Percentiles rank a stretch among this genome's conserved stretches.
Conservation (phyloP, 768 basidiomycete genomes). For the Boletus rubescentipes region DNA sequence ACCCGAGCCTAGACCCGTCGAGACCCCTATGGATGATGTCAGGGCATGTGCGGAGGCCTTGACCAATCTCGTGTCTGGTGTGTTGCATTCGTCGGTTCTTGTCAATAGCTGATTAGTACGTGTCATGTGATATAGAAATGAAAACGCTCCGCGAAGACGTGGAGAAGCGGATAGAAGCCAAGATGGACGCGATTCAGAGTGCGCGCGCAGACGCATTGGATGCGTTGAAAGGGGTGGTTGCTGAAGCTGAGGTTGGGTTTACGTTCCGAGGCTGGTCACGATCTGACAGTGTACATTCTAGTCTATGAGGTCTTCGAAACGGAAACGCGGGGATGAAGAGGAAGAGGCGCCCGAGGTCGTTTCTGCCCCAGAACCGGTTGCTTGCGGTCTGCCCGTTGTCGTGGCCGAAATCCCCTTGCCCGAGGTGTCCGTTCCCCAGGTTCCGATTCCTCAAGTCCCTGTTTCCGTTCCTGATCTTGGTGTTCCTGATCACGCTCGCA, state of each 20-base stretch:
- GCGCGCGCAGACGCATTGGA: constrained; percentile 41
- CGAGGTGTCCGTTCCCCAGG: constrained; percentile 7
- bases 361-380: not conserved
- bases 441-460: constrained; percentile 2
- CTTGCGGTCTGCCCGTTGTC: not conserved
- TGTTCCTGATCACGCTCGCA: not conserved
- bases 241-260: constrained; percentile 32
- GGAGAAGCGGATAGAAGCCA: constrained; percentile 45
- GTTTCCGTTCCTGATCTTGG: not conserved
- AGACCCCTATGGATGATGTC: constrained; percentile 20
- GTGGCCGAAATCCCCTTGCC: not conserved
- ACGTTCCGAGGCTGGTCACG: constrained; percentile 16
- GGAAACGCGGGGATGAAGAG: constrained; percentile 55
- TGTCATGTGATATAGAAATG: constrained; percentile 44
- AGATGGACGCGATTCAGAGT: constrained; percentile 43
- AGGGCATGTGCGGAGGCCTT: constrained; percentile 36
- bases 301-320: constrained; percentile 50
- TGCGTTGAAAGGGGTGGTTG: constrained; percentile 35
- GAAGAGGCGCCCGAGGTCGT: not conserved
- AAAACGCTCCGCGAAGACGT: constrained; percentile 41
- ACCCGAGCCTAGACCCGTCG: constrained; percentile 6
- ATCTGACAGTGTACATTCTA: constrained; percentile 24
- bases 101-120: not conserved
- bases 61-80: constrained; percentile 44
- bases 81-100: constrained; percentile 3